Base-by-base conservation (phyloP, 768 basidiomycete species). In the Coprinellus micaceus region DNA sequence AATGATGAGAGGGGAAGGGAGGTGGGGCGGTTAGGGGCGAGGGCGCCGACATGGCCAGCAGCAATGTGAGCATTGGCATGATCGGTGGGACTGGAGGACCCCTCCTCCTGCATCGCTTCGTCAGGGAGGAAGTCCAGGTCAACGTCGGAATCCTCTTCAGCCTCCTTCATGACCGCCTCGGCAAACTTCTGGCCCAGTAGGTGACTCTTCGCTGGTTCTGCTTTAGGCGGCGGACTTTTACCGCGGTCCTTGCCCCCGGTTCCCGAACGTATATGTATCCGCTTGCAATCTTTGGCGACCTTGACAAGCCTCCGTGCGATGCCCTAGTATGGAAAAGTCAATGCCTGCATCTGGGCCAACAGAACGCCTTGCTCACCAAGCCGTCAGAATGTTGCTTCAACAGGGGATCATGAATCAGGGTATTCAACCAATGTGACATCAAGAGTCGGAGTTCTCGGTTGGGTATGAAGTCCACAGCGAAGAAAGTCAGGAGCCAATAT, bases 401-500 rank as follows among this genome's bases (percentile, higher is more conserved):
- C 47, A 84, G 77, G n/a, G 86, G 85, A 72, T 92, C 89, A 56
- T 78, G 77, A 39, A 83, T 75, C 56, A 92, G 69, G n/a, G 81
- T 73, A 68, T 96, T 97, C 56, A 96, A 65, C 91, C 91, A 95
- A 46, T 80, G 78, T 17, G 91, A 83, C 46, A 94, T 75, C 41
- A 88, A 67, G 25, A 85, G 66, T 61, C 94, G 78, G 64, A 96
- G 70, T 62, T 89, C 89, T 57, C 84, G 81, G 70, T 90, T 86
- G 41, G 89, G 85, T 57, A 93, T 71, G 65, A 95, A 96, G 67
- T 97, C 94, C 60, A 91, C 88, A 49, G 80, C 80, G 69, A 95
- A 96, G 69, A 95, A 95, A 6, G 91, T 93, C 64, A 92, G 73
- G 44, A 96, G 68, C 94, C 94, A 97, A 65, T 92, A 92, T 41